Conservation (phyloP, 202 grass and related monocot genomes). For the Dendrocalamus latiflorus region DNA sequence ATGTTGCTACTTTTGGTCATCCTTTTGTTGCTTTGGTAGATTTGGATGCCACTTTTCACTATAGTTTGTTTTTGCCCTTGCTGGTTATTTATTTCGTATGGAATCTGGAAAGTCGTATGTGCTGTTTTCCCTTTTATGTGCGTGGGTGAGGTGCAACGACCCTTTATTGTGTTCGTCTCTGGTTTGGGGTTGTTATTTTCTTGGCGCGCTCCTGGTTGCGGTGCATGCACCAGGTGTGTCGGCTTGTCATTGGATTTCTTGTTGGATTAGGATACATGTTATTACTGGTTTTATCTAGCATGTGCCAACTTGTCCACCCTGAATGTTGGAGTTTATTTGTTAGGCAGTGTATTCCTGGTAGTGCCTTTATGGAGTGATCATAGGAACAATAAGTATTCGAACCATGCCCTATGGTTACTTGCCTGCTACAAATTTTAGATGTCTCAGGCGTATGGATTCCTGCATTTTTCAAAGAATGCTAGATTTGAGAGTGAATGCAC, state of each 20-base stretch:
- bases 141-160: background rate
- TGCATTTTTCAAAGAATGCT: background rate
- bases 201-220: too few species aligned
- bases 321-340: constrained; percentile 3
- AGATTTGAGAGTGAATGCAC: background rate
- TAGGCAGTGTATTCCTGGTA: background rate
- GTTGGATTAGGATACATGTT: background rate
- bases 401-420: background rate
- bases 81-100: background rate
- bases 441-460: background rate
- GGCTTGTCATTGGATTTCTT: too few species aligned
- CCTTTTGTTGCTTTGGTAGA: constrained; percentile 33
- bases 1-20: constrained; percentile 23
- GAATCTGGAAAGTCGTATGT: constrained; percentile 43
- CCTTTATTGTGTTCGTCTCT: constrained; percentile 19
- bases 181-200: background rate
- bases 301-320: background rate
- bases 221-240: too few species aligned
- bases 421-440: background rate
- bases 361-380: constrained; percentile 7
- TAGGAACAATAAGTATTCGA: constrained; percentile 1
- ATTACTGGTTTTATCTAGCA: background rate
- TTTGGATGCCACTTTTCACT: constrained; percentile 37
- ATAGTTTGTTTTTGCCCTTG: background rate
- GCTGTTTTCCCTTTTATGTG: constrained; percentile 42